Conservation (phyloP, 805 yeast genomes). For the Candida berthetii region DNA sequence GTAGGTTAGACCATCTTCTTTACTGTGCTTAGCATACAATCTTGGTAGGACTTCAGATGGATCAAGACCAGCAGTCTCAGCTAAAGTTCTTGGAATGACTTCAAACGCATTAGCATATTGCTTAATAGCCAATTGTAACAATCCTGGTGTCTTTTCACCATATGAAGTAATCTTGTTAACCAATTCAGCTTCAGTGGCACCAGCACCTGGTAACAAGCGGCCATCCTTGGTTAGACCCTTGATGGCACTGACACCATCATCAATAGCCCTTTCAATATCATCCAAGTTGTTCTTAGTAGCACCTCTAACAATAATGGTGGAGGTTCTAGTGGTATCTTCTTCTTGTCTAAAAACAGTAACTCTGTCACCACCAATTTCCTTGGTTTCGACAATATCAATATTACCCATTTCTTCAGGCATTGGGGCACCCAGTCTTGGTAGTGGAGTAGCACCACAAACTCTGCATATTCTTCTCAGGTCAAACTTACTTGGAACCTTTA, state of each 20-base stretch:
- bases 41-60: slow-evolving; percentile 85
- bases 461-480: slow-evolving; percentile 91
- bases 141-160: slow-evolving; percentile 94
- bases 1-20: slow-evolving; percentile 28
- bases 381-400: slow-evolving; percentile 82
- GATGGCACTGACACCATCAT: slow-evolving; percentile 90
- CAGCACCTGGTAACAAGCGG: slow-evolving; percentile 90
- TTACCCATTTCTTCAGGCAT: slow-evolving; percentile 90
- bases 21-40: slow-evolving; percentile 82
- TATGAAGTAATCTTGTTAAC: slow-evolving; percentile 71
- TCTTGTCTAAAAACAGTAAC: slow-evolving; percentile 90
- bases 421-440: slow-evolving; percentile 92
- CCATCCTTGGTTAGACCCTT: slow-evolving; percentile 84
- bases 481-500: slow-evolving; percentile 89
- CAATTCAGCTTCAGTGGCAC: slow-evolving; percentile 87
- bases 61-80: slow-evolving; percentile 93
- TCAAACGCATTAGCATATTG: slow-evolving; percentile 93
- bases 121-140: slow-evolving; percentile 89
- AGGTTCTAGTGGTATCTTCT: slow-evolving; percentile 59
- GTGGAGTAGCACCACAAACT: slow-evolving; percentile 96
- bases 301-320: slow-evolving; percentile 92
- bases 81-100: slow-evolving; percentile 84
- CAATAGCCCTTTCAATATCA: slow-evolving; percentile 95
- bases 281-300: slow-evolving; percentile 93
- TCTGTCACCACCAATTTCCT: slow-evolving; percentile 96